These are phyloP conservation scores for Fremontodendron californicum DNA, from an alignment of 345 rosid species.

Conservation along the genomic window DNA sequence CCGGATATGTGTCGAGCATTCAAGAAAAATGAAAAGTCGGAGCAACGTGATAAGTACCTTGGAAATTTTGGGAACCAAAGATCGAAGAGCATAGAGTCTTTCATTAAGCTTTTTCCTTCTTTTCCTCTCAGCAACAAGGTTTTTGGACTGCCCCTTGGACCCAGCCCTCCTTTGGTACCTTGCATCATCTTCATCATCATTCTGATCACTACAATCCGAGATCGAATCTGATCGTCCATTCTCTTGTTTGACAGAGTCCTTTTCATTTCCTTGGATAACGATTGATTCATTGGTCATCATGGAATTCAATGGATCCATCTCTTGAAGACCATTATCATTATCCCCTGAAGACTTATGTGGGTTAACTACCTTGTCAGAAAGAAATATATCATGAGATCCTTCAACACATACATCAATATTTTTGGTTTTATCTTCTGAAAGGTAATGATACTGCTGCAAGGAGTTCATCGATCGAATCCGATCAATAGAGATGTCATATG, in stretches of 20 bases:
- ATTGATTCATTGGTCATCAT: constrained; percentile 16
- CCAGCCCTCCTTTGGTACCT: constrained; percentile 9
- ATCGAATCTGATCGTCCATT: constrained; percentile 30
- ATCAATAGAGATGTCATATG: constrained; percentile 40
- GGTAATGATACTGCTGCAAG: constrained; percentile 39
- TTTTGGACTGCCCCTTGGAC: constrained; percentile 48
- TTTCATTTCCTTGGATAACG: constrained; percentile 29
- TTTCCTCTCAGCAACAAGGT: constrained; percentile 81
- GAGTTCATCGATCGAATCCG: constrained; percentile 38
- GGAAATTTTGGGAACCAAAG: constrained; percentile 79
- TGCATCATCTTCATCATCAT: constrained; percentile 16
- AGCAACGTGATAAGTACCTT: constrained; percentile 62
- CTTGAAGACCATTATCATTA: constrained; percentile 37
- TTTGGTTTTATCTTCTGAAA: constrained; percentile 29
- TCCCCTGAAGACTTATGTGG: constrained; percentile 20
- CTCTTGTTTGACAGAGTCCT: constrained; percentile 44
- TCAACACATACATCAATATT: constrained; percentile 33
- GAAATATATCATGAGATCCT: constrained; percentile 17
- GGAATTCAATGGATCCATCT: constrained; percentile 26
- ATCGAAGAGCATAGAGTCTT: constrained; percentile 70
- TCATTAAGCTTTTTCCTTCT: constrained; percentile 93
- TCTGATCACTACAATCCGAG: constrained; percentile 13
- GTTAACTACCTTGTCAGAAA: constrained; percentile 28
- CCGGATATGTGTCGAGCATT: too few species aligned
- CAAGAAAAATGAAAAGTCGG: too few species aligned